These are phyloP conservation scores for Aschersonia sp. DNA, from an alignment of 2,329 filamentous ascomycete genomes.

Conservation along the genomic window DNA sequence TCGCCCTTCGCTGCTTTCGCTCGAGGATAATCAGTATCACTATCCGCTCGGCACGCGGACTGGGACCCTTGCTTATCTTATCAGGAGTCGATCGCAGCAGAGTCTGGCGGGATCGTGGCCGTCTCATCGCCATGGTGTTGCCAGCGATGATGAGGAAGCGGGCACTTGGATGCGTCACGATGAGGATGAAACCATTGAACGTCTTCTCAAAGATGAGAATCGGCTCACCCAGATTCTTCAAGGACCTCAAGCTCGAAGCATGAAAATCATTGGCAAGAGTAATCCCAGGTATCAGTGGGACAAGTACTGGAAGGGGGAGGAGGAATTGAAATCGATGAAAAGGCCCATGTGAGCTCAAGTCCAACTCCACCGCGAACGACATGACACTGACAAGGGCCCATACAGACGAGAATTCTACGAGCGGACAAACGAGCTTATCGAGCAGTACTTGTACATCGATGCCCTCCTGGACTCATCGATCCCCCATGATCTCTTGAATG, in stretches of 20 bases:
- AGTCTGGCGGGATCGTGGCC: slow-evolving; percentile 14
- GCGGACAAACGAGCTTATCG: slow-evolving; percentile 73
- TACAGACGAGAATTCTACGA: slow-evolving; percentile 68
- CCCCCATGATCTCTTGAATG: slow-evolving; percentile 82
- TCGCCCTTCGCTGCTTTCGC: slow-evolving; percentile 16
- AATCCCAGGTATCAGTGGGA: slow-evolving; percentile 81
- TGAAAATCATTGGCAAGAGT: slow-evolving; percentile 75
- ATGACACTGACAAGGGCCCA: neutral
- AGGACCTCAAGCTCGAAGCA: slow-evolving; percentile 63
- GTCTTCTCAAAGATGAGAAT: slow-evolving; percentile 37
- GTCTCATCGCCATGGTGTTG: slow-evolving; percentile 7
- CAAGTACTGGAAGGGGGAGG: slow-evolving; percentile 70
- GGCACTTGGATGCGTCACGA: slow-evolving; percentile 9
- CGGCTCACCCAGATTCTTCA: slow-evolving; percentile 44
- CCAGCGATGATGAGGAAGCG: slow-evolving; percentile 18
- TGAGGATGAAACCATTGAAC: slow-evolving; percentile 29
- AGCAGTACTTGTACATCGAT: slow-evolving; percentile 90
- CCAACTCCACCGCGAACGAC: neutral
- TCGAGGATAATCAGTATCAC: slow-evolving; percentile 16
- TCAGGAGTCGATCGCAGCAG: slow-evolving; percentile 22
- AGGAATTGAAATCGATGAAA: slow-evolving; percentile 55
- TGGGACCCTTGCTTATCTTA: slow-evolving; percentile 21
- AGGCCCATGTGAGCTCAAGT: slow-evolving; percentile 43
- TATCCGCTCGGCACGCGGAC: slow-evolving; percentile 20
- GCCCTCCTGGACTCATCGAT: slow-evolving; percentile 78